Evolutionary conservation across 2,329 filamentous ascomycete species (phyloP).

Genomic region (Fusarium anthophilum): DNA sequence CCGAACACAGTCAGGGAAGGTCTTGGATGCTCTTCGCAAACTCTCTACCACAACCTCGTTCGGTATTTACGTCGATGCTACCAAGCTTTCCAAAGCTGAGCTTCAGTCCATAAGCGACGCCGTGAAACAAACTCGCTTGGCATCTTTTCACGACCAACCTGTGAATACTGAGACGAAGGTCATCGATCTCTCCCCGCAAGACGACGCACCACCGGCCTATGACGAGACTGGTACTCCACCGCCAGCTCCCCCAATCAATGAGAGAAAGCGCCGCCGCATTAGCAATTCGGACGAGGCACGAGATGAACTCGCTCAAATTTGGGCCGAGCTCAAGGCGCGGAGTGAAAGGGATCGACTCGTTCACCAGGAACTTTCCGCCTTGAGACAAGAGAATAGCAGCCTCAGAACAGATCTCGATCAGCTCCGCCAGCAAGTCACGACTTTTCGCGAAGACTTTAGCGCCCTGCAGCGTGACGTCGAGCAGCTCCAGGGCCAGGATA

Average conservation of each 20-base stretch:
- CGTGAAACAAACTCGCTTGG: neutral
- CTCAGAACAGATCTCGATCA: neutral
- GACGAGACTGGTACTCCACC: conserved; percentile 5
- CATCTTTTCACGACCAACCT: neutral
- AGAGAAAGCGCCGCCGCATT: conserved; percentile 15
- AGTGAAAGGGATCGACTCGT: neutral
- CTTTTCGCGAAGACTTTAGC: neutral
- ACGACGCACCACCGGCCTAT: conserved; percentile 12
- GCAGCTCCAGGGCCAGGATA: conserved; percentile 6
- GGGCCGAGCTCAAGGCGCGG: conserved; percentile 8
- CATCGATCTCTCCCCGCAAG: neutral
- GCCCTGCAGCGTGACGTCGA: conserved; percentile 2
- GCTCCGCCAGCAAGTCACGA: neutral
- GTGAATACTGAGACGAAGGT: conserved; percentile 1
- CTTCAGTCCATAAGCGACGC: conserved; percentile 13
- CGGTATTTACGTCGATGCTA: conserved; percentile 16
- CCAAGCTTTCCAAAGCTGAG: conserved; percentile 13
- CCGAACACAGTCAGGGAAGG: conserved; percentile 18
- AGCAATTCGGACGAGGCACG: neutral
- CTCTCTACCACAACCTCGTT: conserved; percentile 6
- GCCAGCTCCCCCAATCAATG: neutral
- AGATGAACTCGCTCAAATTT: neutral
- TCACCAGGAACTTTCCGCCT: neutral
- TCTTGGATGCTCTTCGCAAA: conserved; percentile 20
- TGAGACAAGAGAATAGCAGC: conserved; percentile 1